Evolutionary conservation across 371 early-diverging fungal genomes (phyloP).

Genomic region (Homolaphlyctis polyrhiza): DNA sequence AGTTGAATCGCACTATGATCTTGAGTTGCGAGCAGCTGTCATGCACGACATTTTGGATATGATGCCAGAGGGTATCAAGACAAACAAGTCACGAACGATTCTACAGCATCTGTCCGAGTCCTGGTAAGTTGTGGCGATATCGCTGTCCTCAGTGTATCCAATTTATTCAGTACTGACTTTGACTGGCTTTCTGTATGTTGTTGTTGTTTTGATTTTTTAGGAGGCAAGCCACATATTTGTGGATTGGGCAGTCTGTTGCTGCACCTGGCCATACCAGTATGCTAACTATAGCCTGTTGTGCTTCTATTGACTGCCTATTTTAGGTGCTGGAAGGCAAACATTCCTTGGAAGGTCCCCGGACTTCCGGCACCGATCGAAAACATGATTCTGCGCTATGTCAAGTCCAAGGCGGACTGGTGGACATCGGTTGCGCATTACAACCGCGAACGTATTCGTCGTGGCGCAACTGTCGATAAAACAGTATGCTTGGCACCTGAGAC

Average conservation of each 20-base stretch:
- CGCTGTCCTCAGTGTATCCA: too few species aligned
- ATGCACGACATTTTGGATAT: conserved; percentile 96
- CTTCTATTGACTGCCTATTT: too few species aligned
- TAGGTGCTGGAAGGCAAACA: conserved; percentile 95
- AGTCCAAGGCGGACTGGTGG: conserved; percentile 99
- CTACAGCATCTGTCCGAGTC: conserved; percentile 97
- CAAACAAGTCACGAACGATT: conserved; percentile 92
- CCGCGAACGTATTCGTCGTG: conserved; percentile 96
- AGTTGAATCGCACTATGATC: conserved; percentile 96
- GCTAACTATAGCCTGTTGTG: too few species aligned
- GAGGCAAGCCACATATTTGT: too few species aligned
- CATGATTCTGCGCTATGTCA: conserved; percentile 97
- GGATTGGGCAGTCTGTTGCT: too few species aligned
- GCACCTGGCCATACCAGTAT: too few species aligned
- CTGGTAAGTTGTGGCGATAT: too few species aligned
- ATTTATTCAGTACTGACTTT: too few species aligned
- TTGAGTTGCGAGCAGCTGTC: conserved; percentile 95
- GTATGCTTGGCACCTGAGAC: too few species aligned
- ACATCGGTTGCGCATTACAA: conserved; percentile 96
- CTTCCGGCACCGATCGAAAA: conserved; percentile 96
- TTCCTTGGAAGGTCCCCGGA: conserved; percentile 98
- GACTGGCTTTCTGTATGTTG: too few species aligned
- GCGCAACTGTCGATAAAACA: conserved; percentile 99
- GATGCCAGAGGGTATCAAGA: conserved; percentile 97
- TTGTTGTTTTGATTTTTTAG: too few species aligned